These are phyloP conservation scores for Ganoderma sinense DNA, from an alignment of 1,284 basidiomycete species.

Conservation along the genomic window DNA sequence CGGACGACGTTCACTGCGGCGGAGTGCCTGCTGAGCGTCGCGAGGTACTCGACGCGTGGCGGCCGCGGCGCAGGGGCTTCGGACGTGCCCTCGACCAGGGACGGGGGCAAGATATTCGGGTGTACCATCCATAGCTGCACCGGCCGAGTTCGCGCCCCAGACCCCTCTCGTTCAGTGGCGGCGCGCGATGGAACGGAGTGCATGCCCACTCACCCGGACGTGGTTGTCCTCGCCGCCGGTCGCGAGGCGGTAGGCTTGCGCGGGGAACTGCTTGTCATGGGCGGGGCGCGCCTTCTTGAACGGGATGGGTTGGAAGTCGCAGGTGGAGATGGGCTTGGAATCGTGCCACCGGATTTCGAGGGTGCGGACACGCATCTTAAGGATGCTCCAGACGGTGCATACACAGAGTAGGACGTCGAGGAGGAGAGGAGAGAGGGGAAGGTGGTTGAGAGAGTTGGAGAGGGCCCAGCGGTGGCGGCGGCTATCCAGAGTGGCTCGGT, in stretches of 20 bases:
- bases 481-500: conserved; percentile 1
- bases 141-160: background rate
- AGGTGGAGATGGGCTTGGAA: conserved; percentile 91
- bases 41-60: conserved; percentile 95
- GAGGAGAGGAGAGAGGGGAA: background rate
- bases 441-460: conserved; percentile 1
- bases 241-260: conserved; percentile 86
- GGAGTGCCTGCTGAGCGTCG: conserved; percentile 93
- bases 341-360: conserved; percentile 96
- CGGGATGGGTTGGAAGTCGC: conserved; percentile 87
- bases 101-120: conserved; percentile 83
- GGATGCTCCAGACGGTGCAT: conserved; percentile 7
- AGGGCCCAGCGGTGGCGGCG: conserved; percentile 4
- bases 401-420: conserved; percentile 3
- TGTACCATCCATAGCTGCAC: conserved; percentile 93
- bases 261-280: conserved; percentile 64
- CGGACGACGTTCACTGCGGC: conserved; percentile 97
- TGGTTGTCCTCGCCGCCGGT: conserved; percentile 98
- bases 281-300: conserved; percentile 81
- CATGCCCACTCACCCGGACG: conserved; percentile 77
- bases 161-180: background rate
- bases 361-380: conserved; percentile 79
- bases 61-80: conserved; percentile 63
- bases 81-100: conserved; percentile 59
- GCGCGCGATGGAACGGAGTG: background rate